A percentile compares a stretch with the other conserved stretches of the same genome.
Conservation (phyloP, 208 protist species). For the Leishmania gerbilli region DNA sequence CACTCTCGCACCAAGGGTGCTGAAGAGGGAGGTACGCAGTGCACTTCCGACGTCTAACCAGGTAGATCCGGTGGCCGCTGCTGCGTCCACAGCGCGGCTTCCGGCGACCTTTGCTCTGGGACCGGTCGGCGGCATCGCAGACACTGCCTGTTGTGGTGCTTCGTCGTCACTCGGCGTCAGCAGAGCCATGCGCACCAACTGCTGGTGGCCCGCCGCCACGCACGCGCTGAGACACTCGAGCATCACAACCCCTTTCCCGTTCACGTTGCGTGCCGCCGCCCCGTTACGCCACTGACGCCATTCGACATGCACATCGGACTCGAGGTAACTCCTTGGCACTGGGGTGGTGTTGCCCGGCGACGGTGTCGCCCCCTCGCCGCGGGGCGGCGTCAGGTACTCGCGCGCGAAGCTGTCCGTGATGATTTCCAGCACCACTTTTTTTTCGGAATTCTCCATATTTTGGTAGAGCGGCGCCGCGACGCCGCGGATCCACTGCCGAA, state of each 20-base stretch:
- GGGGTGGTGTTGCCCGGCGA: neutral
- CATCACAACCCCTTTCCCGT: neutral
- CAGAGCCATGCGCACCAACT: neutral
- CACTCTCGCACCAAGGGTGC: slow-evolving; percentile 21
- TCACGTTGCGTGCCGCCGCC: neutral
- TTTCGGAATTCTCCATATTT: neutral
- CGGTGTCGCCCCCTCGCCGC: neutral
- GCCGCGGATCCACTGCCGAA: slow-evolving; percentile 23
- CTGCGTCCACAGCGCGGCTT: neutral
- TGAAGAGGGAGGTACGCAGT: slow-evolving; percentile 22
- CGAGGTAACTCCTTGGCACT: neutral
- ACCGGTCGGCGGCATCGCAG: neutral
- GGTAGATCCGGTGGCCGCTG: neutral
- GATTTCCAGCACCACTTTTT: neutral
- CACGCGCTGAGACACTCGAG: slow-evolving; percentile 5
- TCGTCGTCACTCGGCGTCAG: neutral
- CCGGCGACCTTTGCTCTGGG: neutral
- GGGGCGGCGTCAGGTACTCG: slow-evolving; percentile 9
- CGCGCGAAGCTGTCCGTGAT: slow-evolving; percentile 9
- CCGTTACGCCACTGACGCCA: slow-evolving; percentile 11
- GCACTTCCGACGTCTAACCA: slow-evolving; percentile 27
- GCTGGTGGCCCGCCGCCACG: neutral
- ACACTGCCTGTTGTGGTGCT: neutral
- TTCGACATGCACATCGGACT: slow-evolving; percentile 9
- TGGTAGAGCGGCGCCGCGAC: slow-evolving; percentile 18